These are phyloP conservation scores for Suillus discolor DNA, from an alignment of 768 basidiomycete species.

Conservation along the genomic window DNA sequence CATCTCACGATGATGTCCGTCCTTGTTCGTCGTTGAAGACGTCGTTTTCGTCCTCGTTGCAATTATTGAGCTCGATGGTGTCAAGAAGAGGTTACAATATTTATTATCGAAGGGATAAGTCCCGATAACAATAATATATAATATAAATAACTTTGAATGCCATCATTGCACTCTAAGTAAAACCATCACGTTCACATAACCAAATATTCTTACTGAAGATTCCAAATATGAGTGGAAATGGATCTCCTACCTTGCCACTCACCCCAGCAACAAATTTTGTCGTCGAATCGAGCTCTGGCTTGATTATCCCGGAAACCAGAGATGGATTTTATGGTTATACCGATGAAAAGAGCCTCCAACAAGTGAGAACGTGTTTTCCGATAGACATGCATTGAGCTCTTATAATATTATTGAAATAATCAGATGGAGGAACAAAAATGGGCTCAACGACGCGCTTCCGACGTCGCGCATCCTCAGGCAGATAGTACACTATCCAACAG, in stretches of 20 bases:
- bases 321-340: slow-evolving; percentile 81
- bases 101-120: slow-evolving; percentile 2
- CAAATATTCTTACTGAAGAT: background rate
- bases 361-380: slow-evolving; percentile 47
- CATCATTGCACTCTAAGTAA: slow-evolving; percentile 1
- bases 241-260: background rate
- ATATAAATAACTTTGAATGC: slow-evolving; percentile 8
- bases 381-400: slow-evolving; percentile 8
- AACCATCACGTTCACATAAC: background rate
- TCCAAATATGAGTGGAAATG: slow-evolving; percentile 9
- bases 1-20: slow-evolving; percentile 29
- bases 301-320: slow-evolving; percentile 50
- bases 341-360: slow-evolving; percentile 76
- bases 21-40: slow-evolving; percentile 18
- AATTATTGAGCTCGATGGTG: slow-evolving; percentile 31
- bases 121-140: slow-evolving; percentile 8
- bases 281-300: slow-evolving; percentile 27
- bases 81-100: slow-evolving; percentile 31
- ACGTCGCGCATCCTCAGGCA: slow-evolving; percentile 24
- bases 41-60: slow-evolving; percentile 21
- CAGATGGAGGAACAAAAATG: slow-evolving; percentile 78
- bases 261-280: slow-evolving; percentile 8
- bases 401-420: slow-evolving; percentile 1
- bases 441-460: slow-evolving; percentile 67
- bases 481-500: slow-evolving; percentile 36